Conservation (phyloP, 495 filamentous ascomycete species). For the Aspergillus hancockii region DNA sequence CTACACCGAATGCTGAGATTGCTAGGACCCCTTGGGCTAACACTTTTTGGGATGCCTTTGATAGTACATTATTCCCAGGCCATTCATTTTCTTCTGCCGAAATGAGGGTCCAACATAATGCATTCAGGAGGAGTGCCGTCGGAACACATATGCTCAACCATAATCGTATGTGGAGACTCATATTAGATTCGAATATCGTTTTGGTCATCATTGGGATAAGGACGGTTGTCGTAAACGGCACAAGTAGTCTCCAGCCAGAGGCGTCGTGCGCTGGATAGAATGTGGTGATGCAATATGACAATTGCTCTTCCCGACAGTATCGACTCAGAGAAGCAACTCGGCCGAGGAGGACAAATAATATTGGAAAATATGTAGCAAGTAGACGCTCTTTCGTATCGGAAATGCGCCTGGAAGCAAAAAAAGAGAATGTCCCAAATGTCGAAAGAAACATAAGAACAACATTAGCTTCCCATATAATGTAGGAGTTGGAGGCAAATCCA, state of each 20-base stretch:
- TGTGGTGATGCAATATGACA: slow-evolving; percentile 89
- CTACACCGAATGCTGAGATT: not conserved
- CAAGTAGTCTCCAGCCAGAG: slow-evolving; percentile 79
- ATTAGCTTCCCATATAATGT: slow-evolving; percentile 96
- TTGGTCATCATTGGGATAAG: slow-evolving; percentile 69
- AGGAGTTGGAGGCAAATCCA: slow-evolving; percentile 94
- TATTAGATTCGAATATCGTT: not conserved
- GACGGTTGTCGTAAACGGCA: slow-evolving; percentile 73
- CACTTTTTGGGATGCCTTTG: not conserved
- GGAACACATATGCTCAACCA: slow-evolving; percentile 6
- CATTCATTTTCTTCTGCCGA: not conserved
- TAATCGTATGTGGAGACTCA: not conserved
- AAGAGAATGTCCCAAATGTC: slow-evolving; percentile 75
- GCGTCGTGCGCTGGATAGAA: slow-evolving; percentile 65
- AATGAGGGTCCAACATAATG: slow-evolving; percentile 2
- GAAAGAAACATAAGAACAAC: slow-evolving; percentile 84
- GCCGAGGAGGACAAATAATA: slow-evolving; percentile 73
- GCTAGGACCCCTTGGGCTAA: not conserved
- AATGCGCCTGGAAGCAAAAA: slow-evolving; percentile 72
- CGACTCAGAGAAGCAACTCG: slow-evolving; percentile 82
- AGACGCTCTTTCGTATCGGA: not conserved
- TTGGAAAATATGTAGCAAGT: slow-evolving; percentile 35
- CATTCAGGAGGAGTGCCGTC: slow-evolving; percentile 4
- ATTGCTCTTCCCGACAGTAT: slow-evolving; percentile 93
- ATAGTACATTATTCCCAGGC: not conserved